Conservation (phyloP, 768 basidiomycete genomes). For the Termitomyces titanicus region DNA sequence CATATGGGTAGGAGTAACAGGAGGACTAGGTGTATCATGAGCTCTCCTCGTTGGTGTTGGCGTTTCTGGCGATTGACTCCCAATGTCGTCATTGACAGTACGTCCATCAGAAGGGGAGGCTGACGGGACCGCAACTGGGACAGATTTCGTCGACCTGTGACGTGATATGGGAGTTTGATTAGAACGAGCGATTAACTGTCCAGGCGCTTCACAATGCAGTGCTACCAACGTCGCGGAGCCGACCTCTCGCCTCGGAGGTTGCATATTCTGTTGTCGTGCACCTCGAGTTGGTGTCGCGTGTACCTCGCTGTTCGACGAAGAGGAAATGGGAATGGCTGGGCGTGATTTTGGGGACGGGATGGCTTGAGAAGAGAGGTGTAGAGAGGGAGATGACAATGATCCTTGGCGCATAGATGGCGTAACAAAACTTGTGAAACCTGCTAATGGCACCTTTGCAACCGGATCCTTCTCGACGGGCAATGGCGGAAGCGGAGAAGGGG, state of each 20-base stretch:
- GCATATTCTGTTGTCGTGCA: constrained; percentile 36
- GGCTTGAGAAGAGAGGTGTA: constrained; percentile 61
- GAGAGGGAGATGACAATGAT: constrained; percentile 71
- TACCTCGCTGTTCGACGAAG: constrained; percentile 42
- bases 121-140: constrained; percentile 24
- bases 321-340: constrained; percentile 41
- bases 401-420: constrained; percentile 66
- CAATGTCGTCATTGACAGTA: constrained; percentile 13
- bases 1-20: constrained; percentile 45
- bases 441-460: constrained; percentile 38
- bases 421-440: constrained; percentile 56
- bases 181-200: constrained; percentile 12
- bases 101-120: constrained; percentile 18
- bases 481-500: constrained; percentile 36
- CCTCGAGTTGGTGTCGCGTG: constrained; percentile 46
- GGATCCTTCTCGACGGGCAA: constrained; percentile 26
- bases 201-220: constrained; percentile 15
- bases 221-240: constrained; percentile 24
- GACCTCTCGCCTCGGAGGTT: constrained; percentile 33
- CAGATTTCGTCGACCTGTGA: constrained; percentile 30
- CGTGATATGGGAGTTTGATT: constrained; percentile 22
- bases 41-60: constrained; percentile 33
- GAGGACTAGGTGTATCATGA: constrained; percentile 39
- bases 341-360: constrained; percentile 52
- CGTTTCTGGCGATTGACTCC: constrained; percentile 26